Evolutionary conservation across 164 flowering plant species (phyloP), one percentile per base, ranked within the genome.

Genomic region (Magnolia kwangsiensis): DNA sequence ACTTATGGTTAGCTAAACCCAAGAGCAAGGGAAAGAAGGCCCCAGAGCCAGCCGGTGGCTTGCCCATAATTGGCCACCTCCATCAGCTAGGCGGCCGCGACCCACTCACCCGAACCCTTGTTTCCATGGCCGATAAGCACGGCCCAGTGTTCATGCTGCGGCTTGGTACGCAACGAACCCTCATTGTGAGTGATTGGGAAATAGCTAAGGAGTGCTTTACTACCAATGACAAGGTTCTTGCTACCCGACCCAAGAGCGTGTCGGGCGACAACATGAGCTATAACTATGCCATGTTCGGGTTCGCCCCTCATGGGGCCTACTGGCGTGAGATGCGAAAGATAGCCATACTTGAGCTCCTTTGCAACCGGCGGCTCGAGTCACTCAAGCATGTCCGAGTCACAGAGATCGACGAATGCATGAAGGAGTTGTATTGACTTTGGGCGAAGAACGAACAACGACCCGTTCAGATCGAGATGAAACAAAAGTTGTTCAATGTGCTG

Each of bases 271-370:
- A 7, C 71, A 8, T 77, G 70, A 70, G 71, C 50, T 77, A 71
- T 24, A 63, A 71, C 71, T 51, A 65, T 3, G 75, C 79, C 70
- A 7, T 50, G 63, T 21, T 77, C 16, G 70, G 71, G 24, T 23
- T 77, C 19, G 31, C 75, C 9, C 79, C 75, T 24, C 72, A 72
- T 23, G 75, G 75, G 20, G 16, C 75, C 6, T 77, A 64, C 18
- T 77, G 79, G 79, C 69, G 79, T 5, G 79, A 71, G 70, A 50
- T 72, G 11, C 70, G 79, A 6, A 77, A 51, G 75, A 71, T 71
- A 7, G 49, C 63, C 64, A 77, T 63, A 7, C 50, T 61, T 1
- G 70, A 71, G 29, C 65, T 77, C 19, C 70, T 77, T 5, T 77
- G 75, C 3, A 20, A 18, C 23, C 51, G 71, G 3, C 75, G 75